A percentile compares a stretch with the other conserved stretches of the same genome.
Conservation (phyloP, 495 filamentous ascomycete genomes). For the Parachaetomium inaequale region DNA sequence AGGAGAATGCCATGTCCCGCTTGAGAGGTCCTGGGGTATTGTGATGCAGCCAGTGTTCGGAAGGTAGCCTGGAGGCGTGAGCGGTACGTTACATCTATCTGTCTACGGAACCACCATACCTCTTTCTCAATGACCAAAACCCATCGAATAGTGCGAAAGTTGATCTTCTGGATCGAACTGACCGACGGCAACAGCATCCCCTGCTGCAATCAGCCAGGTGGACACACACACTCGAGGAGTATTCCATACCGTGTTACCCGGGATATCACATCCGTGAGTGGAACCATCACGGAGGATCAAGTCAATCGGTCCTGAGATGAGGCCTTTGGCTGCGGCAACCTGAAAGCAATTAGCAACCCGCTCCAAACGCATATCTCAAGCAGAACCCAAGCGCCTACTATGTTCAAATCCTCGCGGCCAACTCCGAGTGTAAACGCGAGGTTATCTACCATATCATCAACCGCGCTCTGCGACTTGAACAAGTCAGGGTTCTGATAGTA, state of each 20-base stretch:
- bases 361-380: background rate
- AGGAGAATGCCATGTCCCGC: conserved; percentile 32
- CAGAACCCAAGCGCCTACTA: conserved; percentile 44
- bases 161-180: conserved; percentile 50
- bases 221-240: too few relatives aligned
- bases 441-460: conserved; percentile 78
- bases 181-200: conserved; percentile 65
- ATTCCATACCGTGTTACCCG: background rate
- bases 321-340: conserved; percentile 56
- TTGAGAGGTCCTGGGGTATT: conserved; percentile 19
- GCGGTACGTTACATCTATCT: background rate
- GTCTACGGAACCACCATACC: conserved; percentile 41
- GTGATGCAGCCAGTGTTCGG: conserved; percentile 42
- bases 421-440: conserved; percentile 73
- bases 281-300: conserved; percentile 28
- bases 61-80: conserved; percentile 68
- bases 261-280: conserved; percentile 27
- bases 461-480: conserved; percentile 70
- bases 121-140: conserved; percentile 91
- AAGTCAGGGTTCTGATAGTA: conserved; percentile 83
- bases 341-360: conserved; percentile 24
- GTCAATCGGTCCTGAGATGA: conserved; percentile 34
- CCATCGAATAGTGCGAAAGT: conserved; percentile 59
- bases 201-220: conserved; percentile 35
- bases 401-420: conserved; percentile 58